Percentiles rank a stretch among this genome's conserved stretches.
phyloP scores from a whole-genome alignment of 2,329 filamentous ascomycete species.

The Neopestalotiopsis sp. region DNA sequence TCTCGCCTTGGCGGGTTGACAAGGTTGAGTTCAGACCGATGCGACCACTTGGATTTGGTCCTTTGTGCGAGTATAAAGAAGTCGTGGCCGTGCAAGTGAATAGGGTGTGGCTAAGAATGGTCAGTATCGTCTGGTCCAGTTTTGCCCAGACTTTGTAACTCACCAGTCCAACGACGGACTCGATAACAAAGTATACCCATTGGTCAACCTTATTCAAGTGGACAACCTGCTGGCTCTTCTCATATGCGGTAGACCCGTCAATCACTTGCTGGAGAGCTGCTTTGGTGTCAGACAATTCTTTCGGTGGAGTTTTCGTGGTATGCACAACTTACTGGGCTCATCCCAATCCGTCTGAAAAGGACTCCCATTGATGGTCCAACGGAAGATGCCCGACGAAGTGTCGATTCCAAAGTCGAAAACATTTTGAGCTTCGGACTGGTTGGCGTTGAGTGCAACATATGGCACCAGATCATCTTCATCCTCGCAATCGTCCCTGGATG shows the following conservation, averaged over 20 bases:
- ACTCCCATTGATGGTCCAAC: conserved; percentile 53
- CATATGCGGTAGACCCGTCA: conserved; percentile 29
- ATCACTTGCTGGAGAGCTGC: conserved; percentile 39
- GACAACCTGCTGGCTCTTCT: conserved; percentile 35
- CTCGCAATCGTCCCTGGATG: conserved; percentile 33
- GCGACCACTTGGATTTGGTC: conserved; percentile 33
- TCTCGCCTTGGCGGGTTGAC: conserved; percentile 55
- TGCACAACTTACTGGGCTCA: conserved; percentile 42
- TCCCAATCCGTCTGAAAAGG: conserved; percentile 51
- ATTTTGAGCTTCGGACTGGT: conserved; percentile 28
- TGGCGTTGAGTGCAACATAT: conserved; percentile 39
- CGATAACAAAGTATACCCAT: conserved; percentile 43
- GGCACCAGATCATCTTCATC: conserved; percentile 42
- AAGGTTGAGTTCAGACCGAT: conserved; percentile 37
- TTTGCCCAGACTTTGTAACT: background rate
- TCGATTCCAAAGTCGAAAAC: conserved; percentile 34
- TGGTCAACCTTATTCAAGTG: conserved; percentile 32
- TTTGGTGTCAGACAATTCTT: background rate
- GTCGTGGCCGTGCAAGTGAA: conserved; percentile 52
- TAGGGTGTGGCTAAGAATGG: conserved; percentile 36
- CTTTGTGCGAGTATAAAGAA: conserved; percentile 43
- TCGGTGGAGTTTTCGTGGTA: background rate
- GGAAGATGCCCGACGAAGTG: conserved; percentile 42
- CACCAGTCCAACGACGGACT: conserved; percentile 31
- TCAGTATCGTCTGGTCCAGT: background rate